Conservation (phyloP, 345 rosid genomes). For the Luvunga scandens region DNA sequence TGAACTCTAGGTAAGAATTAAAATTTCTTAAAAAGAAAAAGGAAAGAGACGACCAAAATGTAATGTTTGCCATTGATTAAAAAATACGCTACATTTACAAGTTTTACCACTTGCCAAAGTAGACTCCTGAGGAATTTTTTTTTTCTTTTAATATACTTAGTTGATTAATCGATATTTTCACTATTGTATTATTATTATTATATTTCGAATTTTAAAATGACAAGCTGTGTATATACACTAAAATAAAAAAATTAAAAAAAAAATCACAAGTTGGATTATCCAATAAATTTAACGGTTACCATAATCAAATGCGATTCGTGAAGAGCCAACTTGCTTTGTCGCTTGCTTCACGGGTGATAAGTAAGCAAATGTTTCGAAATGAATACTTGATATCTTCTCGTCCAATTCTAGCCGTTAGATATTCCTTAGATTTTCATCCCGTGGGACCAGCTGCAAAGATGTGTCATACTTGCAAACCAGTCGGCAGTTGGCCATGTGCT, state of each 20-base stretch:
- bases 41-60: too few species aligned
- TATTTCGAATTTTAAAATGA: neutral
- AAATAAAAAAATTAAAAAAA: too few species aligned
- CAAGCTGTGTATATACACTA: neutral
- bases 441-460: neutral
- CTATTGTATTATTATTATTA: too few species aligned
- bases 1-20: too few species aligned
- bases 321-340: neutral
- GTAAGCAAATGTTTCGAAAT: neutral
- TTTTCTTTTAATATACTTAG: too few species aligned
- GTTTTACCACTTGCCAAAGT: neutral
- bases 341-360: conserved; percentile 16
- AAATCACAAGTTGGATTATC: neutral
- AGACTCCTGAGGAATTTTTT: too few species aligned
- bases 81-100: neutral
- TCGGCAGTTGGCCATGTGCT: neutral
- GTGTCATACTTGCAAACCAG: neutral
- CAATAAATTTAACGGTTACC: neutral
- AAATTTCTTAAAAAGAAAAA: too few species aligned
- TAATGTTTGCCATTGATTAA: too few species aligned
- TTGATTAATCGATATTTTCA: too few species aligned
- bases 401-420: neutral
- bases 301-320: neutral
- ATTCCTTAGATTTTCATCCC: neutral
- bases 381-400: too few species aligned